Conservation (phyloP, 164 flowering plant genomes). For the Vitis labrusca region DNA sequence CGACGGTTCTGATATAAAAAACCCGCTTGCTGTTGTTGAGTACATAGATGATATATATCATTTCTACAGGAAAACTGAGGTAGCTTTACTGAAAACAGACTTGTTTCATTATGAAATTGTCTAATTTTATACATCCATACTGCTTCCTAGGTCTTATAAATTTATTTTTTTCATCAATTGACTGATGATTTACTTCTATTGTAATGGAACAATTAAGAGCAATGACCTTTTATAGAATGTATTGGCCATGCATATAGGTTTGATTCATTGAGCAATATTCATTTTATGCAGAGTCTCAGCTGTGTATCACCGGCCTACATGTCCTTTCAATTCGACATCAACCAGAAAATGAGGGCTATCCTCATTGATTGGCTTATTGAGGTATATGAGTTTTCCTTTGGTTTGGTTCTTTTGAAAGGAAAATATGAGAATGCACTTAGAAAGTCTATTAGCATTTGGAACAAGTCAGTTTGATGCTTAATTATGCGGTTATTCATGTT, state of each 20-base stretch:
- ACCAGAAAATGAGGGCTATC: conserved; percentile 38
- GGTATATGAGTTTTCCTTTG: conserved; percentile 13
- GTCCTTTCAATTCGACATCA: conserved; percentile 31
- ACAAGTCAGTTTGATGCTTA: no score
- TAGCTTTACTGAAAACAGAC: not conserved
- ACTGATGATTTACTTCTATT: no score
- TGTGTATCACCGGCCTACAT: conserved; percentile 30
- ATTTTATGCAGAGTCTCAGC: conserved; percentile 18
- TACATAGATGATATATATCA: conserved; percentile 26
- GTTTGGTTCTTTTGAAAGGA: not conserved
- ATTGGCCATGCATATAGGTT: no score
- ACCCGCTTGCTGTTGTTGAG: conserved; percentile 28
- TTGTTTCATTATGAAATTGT: no score
- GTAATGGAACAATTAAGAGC: no score
- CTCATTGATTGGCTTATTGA: conserved; percentile 41
- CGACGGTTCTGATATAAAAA: conserved; percentile 13
- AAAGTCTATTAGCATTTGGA: no score
- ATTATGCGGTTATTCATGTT: no score
- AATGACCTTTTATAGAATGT: no score
- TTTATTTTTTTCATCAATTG: no score
- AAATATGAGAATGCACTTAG: no score
- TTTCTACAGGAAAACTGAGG: conserved; percentile 28
- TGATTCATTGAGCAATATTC: not conserved
- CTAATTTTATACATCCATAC: no score
- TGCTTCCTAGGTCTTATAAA: no score